Percentiles rank a stretch among this genome's conserved stretches.
phyloP scores from a whole-genome alignment of 2,329 filamentous ascomycete species.

The Neofusicoccum kwambonambiense region DNA sequence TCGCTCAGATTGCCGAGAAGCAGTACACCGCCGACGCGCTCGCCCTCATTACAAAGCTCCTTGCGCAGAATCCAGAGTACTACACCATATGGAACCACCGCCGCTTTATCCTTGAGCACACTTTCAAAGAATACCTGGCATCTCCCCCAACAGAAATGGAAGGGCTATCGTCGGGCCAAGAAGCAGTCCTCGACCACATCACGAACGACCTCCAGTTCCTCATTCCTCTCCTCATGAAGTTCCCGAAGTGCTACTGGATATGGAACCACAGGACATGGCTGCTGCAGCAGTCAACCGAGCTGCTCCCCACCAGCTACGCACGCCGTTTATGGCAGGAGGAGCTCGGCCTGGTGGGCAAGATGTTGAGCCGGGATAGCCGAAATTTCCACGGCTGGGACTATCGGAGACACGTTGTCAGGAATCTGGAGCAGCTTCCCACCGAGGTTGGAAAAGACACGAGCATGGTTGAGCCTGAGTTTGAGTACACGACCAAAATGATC shows the following conservation, averaged over 20 bases:
- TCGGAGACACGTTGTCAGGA: slow-evolving; percentile 72
- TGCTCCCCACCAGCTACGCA: slow-evolving; percentile 58
- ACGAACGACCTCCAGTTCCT: slow-evolving; percentile 76
- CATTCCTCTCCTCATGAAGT: slow-evolving; percentile 77
- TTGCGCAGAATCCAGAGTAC: slow-evolving; percentile 80
- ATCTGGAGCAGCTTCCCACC: slow-evolving; percentile 61
- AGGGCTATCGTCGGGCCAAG: slow-evolving; percentile 3
- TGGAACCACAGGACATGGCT: slow-evolving; percentile 96
- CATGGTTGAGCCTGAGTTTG: slow-evolving; percentile 78
- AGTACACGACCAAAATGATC: slow-evolving; percentile 90
- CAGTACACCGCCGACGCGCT: slow-evolving; percentile 59
- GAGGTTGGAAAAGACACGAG: slow-evolving; percentile 37
- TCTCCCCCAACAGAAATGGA: slow-evolving; percentile 41
- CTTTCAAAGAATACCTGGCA: slow-evolving; percentile 42
- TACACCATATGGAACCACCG: slow-evolving; percentile 91
- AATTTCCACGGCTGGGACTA: slow-evolving; percentile 99
- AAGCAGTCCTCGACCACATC: slow-evolving; percentile 53
- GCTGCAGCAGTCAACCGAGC: slow-evolving; percentile 66
- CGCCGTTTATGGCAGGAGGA: slow-evolving; percentile 79
- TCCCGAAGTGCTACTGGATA: slow-evolving; percentile 98
- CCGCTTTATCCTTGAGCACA: slow-evolving; percentile 66
- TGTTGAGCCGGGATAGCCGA: slow-evolving; percentile 80
- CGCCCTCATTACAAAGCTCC: slow-evolving; percentile 67
- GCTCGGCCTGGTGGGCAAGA: slow-evolving; percentile 77
- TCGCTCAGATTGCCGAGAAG: slow-evolving; percentile 41